Conservation (phyloP, 2,329 filamentous ascomycete species). For the Aurifilum marmelostoma region DNA sequence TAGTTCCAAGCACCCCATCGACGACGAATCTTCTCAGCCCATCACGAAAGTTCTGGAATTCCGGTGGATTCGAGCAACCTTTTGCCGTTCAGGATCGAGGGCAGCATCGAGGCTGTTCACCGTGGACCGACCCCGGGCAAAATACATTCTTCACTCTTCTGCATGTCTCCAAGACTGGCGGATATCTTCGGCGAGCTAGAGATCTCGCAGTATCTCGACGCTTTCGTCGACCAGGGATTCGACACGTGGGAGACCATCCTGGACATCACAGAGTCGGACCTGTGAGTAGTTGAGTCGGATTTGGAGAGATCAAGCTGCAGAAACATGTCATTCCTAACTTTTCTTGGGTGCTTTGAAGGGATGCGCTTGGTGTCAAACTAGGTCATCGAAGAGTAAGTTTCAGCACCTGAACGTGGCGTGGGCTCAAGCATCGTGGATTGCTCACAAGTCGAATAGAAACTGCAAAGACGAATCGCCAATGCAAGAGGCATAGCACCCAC, state of each 20-base stretch:
- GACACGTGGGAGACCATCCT: constrained; percentile 83
- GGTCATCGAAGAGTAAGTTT: constrained; percentile 74
- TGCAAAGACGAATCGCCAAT: constrained; percentile 82
- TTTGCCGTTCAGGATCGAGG: neutral
- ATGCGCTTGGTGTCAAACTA: constrained; percentile 75
- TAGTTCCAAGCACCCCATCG: neutral
- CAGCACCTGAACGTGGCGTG: constrained; percentile 23
- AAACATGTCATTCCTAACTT: neutral
- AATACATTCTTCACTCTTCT: constrained; percentile 25
- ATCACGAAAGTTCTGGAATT: neutral
- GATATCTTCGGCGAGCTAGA: constrained; percentile 74
- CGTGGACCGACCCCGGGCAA: constrained; percentile 10
- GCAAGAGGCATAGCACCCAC: constrained; percentile 65
- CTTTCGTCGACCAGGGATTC: constrained; percentile 78
- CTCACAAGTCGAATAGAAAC: constrained; percentile 57
- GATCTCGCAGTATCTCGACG: constrained; percentile 74
- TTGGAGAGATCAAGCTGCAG: neutral
- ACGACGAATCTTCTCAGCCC: neutral
- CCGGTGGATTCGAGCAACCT: neutral
- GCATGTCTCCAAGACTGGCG: constrained; percentile 66
- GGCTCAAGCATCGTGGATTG: neutral
- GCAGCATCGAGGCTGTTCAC: constrained; percentile 23
- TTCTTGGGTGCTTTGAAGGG: constrained; percentile 50
- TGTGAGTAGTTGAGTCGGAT: constrained; percentile 55
- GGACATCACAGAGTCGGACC: constrained; percentile 82